phyloP scores from a whole-genome alignment of 108 stramenopile genomes.

The Conticribra weissflogii region DNA sequence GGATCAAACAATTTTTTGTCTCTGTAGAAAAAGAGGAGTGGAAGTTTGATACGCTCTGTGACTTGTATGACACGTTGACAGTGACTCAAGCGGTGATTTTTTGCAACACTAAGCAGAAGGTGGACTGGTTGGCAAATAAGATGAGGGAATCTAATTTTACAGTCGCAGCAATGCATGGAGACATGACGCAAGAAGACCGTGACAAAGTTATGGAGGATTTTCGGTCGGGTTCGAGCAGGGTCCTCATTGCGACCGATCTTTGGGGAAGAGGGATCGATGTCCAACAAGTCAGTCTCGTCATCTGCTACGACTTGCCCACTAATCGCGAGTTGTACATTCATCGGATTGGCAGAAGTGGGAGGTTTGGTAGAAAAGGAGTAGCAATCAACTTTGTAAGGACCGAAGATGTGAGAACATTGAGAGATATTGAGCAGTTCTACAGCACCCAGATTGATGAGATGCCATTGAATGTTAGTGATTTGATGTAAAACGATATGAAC shows the following conservation, averaged over 20 bases:
- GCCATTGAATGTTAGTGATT: conserved; percentile 93
- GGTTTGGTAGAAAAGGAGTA: conserved; percentile 98
- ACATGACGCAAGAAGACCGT: conserved; percentile 94
- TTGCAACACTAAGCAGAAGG: conserved; percentile 98
- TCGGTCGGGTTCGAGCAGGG: conserved; percentile 92
- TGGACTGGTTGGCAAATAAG: conserved; percentile 95
- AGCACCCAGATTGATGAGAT: conserved; percentile 97
- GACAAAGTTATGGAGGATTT: conserved; percentile 98
- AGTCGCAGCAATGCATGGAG: conserved; percentile 97
- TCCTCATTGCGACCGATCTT: conserved; percentile 97
- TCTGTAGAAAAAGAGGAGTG: conserved; percentile 99
- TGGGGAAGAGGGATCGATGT: conserved; percentile 99
- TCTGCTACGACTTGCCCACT: conserved; percentile 96
- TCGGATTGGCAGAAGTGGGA: conserved; percentile 96
- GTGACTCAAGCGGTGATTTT: conserved; percentile 99
- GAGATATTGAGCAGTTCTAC: conserved; percentile 98
- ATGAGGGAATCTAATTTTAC: conserved; percentile 97
- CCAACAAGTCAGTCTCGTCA: conserved; percentile 98
- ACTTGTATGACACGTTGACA: conserved; percentile 98
- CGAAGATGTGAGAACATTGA: conserved; percentile 89
- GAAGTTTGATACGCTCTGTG: conserved; percentile 99
- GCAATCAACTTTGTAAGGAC: conserved; percentile 98
- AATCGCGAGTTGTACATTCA: conserved; percentile 98
- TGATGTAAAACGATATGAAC: conserved; percentile 56
- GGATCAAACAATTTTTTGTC: conserved; percentile 98